Base-by-base conservation (phyloP, 345 rosid genomes). In the Trapa incisa region DNA sequence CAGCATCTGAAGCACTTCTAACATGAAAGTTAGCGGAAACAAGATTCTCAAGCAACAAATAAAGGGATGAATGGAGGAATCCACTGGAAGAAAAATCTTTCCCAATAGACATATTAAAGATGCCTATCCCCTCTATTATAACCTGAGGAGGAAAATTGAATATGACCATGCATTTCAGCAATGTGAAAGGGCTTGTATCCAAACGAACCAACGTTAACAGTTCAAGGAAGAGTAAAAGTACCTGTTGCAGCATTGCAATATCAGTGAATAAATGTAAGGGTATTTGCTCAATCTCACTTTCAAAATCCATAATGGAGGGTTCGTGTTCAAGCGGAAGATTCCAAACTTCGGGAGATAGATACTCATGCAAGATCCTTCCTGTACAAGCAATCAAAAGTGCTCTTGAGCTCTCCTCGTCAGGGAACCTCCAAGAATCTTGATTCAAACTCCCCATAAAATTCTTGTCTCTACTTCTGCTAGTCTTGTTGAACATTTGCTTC, bases 361-460 rank as follows among this genome's bases (percentile, higher is more conserved):
- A 93, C 70, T 90, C 98, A 52, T 93, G 97, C 72, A 90, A 82
- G 74, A 90, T 84, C 83, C 87, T 83, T 43, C 96, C 96, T 75
- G 87, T 56, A 63, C 92, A 88, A 67, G 91, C 89, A 65, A 87
- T 83, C 76, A 90, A 74, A 70, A 77, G 79, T 75, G 67, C 71
- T 75, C 76, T 86, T 37, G 73, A 73, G 29, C 29, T 22, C 67
- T 72, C 77, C 71, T 60, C 76, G 73, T 73, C 77, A 66, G 93
- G 80, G 71, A 80, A 48, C 74, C 84, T 79, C 97, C 94, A 93
- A 47, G 75, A 54, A 72, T 78, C 67, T 67, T 72, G 65, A 72
- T 75, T 70, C 48, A 8, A 68, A 32, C 68, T 12, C 7, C 16
- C 37, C 75, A 68, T 29, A 67, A 71, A 72, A 39, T 61, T 62